Conservation (phyloP, 2,329 filamentous ascomycete species). For the Leptographium radiaticola region DNA sequence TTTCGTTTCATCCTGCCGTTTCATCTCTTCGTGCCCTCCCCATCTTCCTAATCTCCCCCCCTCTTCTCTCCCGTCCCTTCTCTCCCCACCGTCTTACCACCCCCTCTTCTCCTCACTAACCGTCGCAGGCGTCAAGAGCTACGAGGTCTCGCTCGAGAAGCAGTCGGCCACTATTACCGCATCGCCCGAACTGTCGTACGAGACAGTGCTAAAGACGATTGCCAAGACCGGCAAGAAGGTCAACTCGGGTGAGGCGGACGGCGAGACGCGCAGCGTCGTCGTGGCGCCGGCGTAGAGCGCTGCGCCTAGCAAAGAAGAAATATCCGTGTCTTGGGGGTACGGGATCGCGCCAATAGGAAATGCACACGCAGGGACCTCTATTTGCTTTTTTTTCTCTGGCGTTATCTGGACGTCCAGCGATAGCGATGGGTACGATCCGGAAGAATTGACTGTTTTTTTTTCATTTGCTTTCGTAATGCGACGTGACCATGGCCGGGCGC, state of each 20-base stretch:
- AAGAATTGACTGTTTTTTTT: too few species aligned
- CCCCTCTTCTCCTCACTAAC: background rate
- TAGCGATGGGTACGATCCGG: too few species aligned
- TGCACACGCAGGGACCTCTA: too few species aligned
- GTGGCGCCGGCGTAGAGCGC: conserved; percentile 16
- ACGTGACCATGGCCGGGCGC: too few species aligned
- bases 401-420: too few species aligned
- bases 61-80: background rate
- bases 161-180: conserved; percentile 72
- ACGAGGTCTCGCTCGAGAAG: conserved; percentile 74
- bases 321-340: too few species aligned
- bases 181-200: conserved; percentile 56
- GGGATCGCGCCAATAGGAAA: too few species aligned
- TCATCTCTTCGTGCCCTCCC: background rate
- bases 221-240: conserved; percentile 93
- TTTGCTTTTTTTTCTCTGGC: too few species aligned
- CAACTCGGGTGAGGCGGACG: conserved; percentile 62
- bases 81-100: too few species aligned
- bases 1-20: too few species aligned
- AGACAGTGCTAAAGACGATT: conserved; percentile 74
- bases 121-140: conserved; percentile 63
- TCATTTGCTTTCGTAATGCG: too few species aligned
- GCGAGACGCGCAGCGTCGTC: conserved; percentile 40
- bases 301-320: too few species aligned
- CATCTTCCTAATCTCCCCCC: background rate